Conservation (phyloP, 2,329 filamentous ascomycete genomes). For the Cryoendolithus antarcticus region DNA sequence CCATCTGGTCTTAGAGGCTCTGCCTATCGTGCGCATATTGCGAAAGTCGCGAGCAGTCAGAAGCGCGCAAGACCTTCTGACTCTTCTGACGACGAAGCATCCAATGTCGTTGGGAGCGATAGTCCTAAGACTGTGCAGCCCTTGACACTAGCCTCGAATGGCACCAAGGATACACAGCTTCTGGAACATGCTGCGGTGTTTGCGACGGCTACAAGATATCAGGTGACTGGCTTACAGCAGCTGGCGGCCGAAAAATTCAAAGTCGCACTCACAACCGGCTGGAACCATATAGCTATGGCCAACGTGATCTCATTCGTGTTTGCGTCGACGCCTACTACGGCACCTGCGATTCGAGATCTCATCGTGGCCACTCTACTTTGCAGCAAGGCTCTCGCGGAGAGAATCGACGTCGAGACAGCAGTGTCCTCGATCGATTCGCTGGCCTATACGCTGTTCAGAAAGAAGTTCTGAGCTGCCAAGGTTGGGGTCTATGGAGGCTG, state of each 20-base stretch:
- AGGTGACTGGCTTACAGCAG: slow-evolving; percentile 27
- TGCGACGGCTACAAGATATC: slow-evolving; percentile 31
- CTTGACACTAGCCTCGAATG: background rate
- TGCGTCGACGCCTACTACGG: too few relatives aligned
- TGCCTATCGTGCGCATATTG: background rate
- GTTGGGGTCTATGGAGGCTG: too few relatives aligned
- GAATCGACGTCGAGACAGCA: too few relatives aligned
- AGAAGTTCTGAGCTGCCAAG: too few relatives aligned
- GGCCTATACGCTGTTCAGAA: too few relatives aligned
- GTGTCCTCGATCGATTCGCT: too few relatives aligned
- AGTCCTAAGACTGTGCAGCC: background rate
- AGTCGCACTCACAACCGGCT: slow-evolving; percentile 21
- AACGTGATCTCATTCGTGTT: too few relatives aligned
- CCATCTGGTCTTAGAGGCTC: too few relatives aligned
- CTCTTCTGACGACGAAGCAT: background rate
- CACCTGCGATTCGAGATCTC: too few relatives aligned
- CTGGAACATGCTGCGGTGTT: slow-evolving; percentile 31
- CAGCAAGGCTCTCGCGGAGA: too few relatives aligned
- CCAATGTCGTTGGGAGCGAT: background rate
- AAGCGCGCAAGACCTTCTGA: background rate
- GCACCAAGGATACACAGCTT: slow-evolving; percentile 1
- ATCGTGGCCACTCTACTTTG: too few relatives aligned
- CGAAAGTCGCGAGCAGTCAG: background rate
- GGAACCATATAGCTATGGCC: slow-evolving; percentile 10
- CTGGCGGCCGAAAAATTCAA: slow-evolving; percentile 28